Percentiles rank a stretch among this genome's conserved stretches.
Conservation (phyloP, 1,139 yeast genomes). For the Scheffersomyces stambukii region DNA sequence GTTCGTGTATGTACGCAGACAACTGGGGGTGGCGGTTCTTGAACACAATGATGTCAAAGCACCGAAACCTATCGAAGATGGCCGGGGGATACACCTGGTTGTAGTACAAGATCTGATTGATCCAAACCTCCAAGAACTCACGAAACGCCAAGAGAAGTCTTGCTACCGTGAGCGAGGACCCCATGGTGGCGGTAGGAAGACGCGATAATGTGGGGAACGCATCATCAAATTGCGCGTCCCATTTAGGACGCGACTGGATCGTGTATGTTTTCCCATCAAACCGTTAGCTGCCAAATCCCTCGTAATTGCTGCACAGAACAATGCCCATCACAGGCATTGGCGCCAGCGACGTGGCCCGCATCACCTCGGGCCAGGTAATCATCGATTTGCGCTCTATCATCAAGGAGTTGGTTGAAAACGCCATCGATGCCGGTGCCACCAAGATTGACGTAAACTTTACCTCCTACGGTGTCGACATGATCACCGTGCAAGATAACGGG, state of each 20-base stretch:
- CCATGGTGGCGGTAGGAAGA: too few relatives aligned
- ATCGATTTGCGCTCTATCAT: conserved; percentile 71
- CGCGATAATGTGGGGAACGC: too few relatives aligned
- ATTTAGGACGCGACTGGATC: too few relatives aligned
- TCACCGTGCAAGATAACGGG: conserved; percentile 76
- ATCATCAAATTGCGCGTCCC: too few relatives aligned
- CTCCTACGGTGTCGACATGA: conserved; percentile 70
- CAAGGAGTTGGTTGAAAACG: conserved; percentile 83
- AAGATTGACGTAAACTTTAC: conserved; percentile 62
- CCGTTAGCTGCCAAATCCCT: not conserved
- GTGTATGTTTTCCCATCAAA: not conserved
- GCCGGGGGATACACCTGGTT: conserved; percentile 40
- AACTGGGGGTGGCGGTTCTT: conserved; percentile 43
- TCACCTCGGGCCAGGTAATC: conserved; percentile 93
- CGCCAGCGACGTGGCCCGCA: conserved; percentile 53
- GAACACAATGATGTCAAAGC: conserved; percentile 38
- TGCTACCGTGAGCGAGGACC: too few relatives aligned
- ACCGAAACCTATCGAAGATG: conserved; percentile 30
- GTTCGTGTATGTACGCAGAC: conserved; percentile 28
- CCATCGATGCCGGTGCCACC: conserved; percentile 73
- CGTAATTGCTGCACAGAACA: not conserved
- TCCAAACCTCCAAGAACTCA: conserved; percentile 39
- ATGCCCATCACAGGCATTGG: conserved; percentile 32
- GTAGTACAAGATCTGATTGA: conserved; percentile 44
- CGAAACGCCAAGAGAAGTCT: conserved; percentile 28